Conservation (phyloP, 2,329 filamentous ascomycete species). For the Colletotrichum paranaense region DNA sequence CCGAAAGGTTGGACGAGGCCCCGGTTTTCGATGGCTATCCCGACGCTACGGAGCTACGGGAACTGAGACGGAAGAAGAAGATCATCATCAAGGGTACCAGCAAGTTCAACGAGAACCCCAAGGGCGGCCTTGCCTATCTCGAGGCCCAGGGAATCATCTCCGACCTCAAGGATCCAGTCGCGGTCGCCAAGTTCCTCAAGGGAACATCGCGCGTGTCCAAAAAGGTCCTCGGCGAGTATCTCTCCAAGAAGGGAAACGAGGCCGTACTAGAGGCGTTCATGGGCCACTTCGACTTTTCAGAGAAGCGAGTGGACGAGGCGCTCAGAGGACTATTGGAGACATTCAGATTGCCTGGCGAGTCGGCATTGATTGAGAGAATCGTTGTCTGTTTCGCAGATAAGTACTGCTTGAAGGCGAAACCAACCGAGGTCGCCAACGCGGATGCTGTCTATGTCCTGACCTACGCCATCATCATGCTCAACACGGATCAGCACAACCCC, state of each 20-base stretch:
- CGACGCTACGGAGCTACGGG: constrained; percentile 71
- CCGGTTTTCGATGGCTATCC: constrained; percentile 74
- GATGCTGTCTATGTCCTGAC: constrained; percentile 92
- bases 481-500: constrained; percentile 96
- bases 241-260: constrained; percentile 92
- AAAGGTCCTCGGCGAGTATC: constrained; percentile 88
- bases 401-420: constrained; percentile 78
- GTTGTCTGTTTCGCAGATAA: constrained; percentile 88
- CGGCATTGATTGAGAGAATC: constrained; percentile 91
- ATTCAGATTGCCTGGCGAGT: constrained; percentile 94
- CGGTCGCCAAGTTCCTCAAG: constrained; percentile 87
- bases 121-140: constrained; percentile 87
- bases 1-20: constrained; percentile 82
- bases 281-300: constrained; percentile 86
- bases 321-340: constrained; percentile 87
- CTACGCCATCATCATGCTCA: constrained; percentile 97
- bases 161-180: constrained; percentile 77
- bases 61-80: constrained; percentile 83
- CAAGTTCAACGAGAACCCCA: constrained; percentile 96
- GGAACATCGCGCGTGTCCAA: constrained; percentile 91
- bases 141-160: constrained; percentile 88
- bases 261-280: constrained; percentile 87
- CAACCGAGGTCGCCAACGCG: constrained; percentile 82
- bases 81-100: constrained; percentile 87
- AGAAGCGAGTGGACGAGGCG: constrained; percentile 90